Conservation (phyloP, 192 early-diverging fungal genomes). For the Jimgerdemannia flammicorona region DNA sequence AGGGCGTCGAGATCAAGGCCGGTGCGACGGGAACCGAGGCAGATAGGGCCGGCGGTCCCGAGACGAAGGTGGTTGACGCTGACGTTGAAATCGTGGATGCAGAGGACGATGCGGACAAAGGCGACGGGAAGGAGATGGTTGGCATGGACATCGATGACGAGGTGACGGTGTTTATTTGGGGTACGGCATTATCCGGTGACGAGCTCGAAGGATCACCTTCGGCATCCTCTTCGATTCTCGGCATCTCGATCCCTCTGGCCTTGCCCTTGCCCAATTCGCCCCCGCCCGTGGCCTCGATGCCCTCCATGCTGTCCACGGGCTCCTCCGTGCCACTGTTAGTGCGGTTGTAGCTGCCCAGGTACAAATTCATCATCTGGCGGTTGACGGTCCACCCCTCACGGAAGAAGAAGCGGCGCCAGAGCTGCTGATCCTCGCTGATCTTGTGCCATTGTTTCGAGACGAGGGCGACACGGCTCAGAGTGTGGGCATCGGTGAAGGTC, state of each 20-base stretch:
- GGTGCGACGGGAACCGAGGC: slow-evolving; percentile 2
- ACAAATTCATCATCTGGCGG: slow-evolving; percentile 33
- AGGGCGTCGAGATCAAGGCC: slow-evolving; percentile 9
- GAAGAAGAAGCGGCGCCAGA: slow-evolving; percentile 60
- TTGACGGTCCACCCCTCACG: slow-evolving; percentile 37
- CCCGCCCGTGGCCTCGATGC: not conserved
- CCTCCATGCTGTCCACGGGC: not conserved
- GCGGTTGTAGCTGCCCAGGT: slow-evolving; percentile 14
- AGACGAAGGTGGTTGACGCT: not conserved
- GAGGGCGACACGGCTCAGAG: slow-evolving; percentile 38
- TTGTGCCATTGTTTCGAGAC: slow-evolving; percentile 59
- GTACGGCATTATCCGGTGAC: not conserved
- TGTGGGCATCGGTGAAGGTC: slow-evolving; percentile 39
- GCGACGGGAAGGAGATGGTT: not conserved
- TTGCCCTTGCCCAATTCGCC: slow-evolving; percentile 14
- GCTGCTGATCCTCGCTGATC: slow-evolving; percentile 52
- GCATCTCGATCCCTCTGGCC: slow-evolving; percentile 24
- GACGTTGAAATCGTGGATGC: not conserved
- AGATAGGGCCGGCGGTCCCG: not conserved
- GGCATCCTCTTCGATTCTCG: not conserved
- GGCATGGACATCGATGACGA: not conserved
- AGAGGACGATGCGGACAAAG: not conserved
- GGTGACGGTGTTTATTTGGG: too few relatives aligned
- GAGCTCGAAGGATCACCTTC: not conserved
- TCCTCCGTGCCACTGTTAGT: slow-evolving; percentile 2